A percentile compares a stretch with the other conserved stretches of the same genome.
Evolutionary conservation across 2,329 filamentous ascomycete genomes (phyloP).

Genomic region (Penicillium sp.): DNA sequence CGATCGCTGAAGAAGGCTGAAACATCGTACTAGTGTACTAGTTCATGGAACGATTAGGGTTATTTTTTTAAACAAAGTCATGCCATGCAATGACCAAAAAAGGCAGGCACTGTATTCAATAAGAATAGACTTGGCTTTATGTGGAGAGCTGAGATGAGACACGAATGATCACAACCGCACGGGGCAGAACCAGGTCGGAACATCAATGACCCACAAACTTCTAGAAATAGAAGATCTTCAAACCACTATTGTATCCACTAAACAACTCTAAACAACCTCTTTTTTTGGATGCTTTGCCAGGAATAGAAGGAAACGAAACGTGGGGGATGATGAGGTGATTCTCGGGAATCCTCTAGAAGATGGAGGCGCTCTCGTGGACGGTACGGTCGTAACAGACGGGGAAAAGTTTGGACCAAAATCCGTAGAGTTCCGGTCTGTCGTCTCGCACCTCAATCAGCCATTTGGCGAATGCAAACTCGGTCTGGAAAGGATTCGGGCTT

Average conservation of each 20-base stretch:
- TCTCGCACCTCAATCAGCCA: slow-evolving; percentile 32
- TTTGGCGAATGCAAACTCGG: slow-evolving; percentile 31
- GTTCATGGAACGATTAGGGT: neutral
- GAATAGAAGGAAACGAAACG: neutral
- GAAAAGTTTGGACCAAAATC: slow-evolving; percentile 35
- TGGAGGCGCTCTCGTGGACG: slow-evolving; percentile 28
- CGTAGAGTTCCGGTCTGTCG: slow-evolving; percentile 22
- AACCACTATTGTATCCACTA: neutral
- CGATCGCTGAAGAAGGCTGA: neutral
- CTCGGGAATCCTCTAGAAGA: slow-evolving; percentile 14
- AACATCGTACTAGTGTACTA: neutral
- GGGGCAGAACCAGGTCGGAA: neutral
- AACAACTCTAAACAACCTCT: neutral
- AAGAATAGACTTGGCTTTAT: slow-evolving; percentile 3
- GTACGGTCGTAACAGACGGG: slow-evolving; percentile 34
- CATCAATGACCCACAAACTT: neutral
- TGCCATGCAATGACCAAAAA: neutral
- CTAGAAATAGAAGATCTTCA: neutral
- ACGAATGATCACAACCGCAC: neutral
- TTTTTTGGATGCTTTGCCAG: neutral
- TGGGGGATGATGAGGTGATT: neutral
- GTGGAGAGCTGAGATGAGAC: slow-evolving; percentile 6
- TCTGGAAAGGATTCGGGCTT: slow-evolving; percentile 29
- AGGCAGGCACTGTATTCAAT: neutral
- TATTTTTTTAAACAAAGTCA: neutral